Evolutionary conservation across 2,329 filamentous ascomycete species (phyloP), one percentile per base, ranked within the genome.

Genomic region (Talaromyces sp.): DNA sequence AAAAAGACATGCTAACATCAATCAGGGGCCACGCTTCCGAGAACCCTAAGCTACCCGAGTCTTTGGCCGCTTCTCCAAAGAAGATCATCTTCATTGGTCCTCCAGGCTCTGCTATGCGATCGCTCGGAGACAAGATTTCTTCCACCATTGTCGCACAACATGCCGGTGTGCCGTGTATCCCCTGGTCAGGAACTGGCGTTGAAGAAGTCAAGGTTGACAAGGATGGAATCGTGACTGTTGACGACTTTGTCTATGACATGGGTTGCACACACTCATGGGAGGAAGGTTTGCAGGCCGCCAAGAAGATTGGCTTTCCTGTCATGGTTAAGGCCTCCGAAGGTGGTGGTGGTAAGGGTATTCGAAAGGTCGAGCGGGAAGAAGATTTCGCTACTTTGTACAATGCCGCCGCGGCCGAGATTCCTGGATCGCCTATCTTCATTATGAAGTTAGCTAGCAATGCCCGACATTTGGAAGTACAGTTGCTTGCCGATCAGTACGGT

Each of bases 311-410:
- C 70, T 99, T 99, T 83, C 95, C 95, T 17, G 91, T 99, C 84
- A 99, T 99, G 95, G 92, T 99, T 79, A 99, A 99, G 85, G 95
- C 95, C n/a, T 98, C 95, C 2, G 95, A 99, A 84, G 95, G 95
- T 82, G 95, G 95, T 83, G 95, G 95, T 82, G 95, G 95, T 77
- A 99, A 99, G 85, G 95, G 95, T 86, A 99, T 99, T 77, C 92
- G 96, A 77, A 97, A 98, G 83, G 95, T 95, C 70, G 85, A 92
- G 68, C 84, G 84, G 67, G 93, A 97, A 77, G 90, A 94, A 49
- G 89, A 90, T 68, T 99, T 99, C 73, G 85, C 90, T 75, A 84
- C 85, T 71, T 84, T 98, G 54, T 99, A 98, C 86, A 95, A 96
- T 80, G 95, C 94, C 54, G 95, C 96, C 25, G 93, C 95, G 5